Evolutionary conservation across 164 flowering plant genomes (phyloP), one percentile per base, ranked within the genome.

Genomic region (Chloranthus sessilifolius): DNA sequence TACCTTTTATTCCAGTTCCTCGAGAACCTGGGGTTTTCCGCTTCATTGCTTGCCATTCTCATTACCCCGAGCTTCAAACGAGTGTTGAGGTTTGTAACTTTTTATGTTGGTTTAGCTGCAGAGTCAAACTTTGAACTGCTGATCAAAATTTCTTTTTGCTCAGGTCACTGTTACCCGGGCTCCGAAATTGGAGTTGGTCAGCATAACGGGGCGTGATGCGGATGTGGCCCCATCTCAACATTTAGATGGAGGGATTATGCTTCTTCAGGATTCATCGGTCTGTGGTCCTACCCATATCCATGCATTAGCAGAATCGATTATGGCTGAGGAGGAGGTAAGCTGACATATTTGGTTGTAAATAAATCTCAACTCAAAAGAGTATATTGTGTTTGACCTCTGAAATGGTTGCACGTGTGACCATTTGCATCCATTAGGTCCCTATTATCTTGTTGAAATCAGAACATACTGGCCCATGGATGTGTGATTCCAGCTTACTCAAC

Each of bases 1-100:
- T 85, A 48, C 78, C 79, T 45, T 15, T 58, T n/a, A 62, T 85
- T 65, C 40, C 57, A 20, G 57, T 81, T 27, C 88, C 89, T 47
- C 40, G 17, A 11, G 64, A 29, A 40, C 69, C 64, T 51, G 83
- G 83, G 37, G n/a, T 14, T 14, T 71, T 72, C 60, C 45, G 45
- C 55, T 64, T 82, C 56, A 24, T 41, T 19, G 85, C 78, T 58
- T 53, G 61, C 57, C 88, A 86, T 50, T 79, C 85, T 35, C 63
- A 53, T 27, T 64, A 73, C 49, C 64, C 78, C 7, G 81, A 81
- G 68, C 82, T 86, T 20, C 43, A 34, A 33, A 10, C 63, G 38
- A 67, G 35, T 31, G 19, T 79, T 33, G 40, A 77, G 88, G 84
- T 85, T 24, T 15, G 51, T 47, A 6, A n/a, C 19, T 26, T 27